These are phyloP conservation scores for Termitomyces sp. DNA, from an alignment of 768 basidiomycete genomes.

Conservation along the genomic window DNA sequence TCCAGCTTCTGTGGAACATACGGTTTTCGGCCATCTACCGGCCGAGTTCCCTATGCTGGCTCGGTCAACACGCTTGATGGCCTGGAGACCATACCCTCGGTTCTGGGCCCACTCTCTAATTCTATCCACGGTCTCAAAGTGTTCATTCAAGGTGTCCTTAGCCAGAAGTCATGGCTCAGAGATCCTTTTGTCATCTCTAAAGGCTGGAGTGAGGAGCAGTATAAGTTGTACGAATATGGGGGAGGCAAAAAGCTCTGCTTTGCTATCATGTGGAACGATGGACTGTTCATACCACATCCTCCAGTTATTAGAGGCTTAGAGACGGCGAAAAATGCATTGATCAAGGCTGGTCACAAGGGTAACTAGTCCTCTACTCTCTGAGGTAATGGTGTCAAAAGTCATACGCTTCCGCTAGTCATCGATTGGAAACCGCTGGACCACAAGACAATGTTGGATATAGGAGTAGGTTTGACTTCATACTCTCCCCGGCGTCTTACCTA, in stretches of 20 bases:
- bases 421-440: slow-evolving; percentile 63
- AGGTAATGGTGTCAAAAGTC: neutral
- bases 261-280: slow-evolving; percentile 65
- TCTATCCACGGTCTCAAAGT: slow-evolving; percentile 55
- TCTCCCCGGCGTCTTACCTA: neutral
- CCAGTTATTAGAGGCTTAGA: slow-evolving; percentile 59
- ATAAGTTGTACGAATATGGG: slow-evolving; percentile 54
- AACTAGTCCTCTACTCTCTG: neutral
- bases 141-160: slow-evolving; percentile 62
- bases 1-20: slow-evolving; percentile 64
- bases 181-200: slow-evolving; percentile 58
- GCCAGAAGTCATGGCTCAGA: slow-evolving; percentile 54
- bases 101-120: slow-evolving; percentile 66
- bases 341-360: slow-evolving; percentile 64
- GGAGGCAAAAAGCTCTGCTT: slow-evolving; percentile 47
- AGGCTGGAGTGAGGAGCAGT: slow-evolving; percentile 56
- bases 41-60: slow-evolving; percentile 67
- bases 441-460: slow-evolving; percentile 31
- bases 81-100: slow-evolving; percentile 64
- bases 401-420: slow-evolving; percentile 40
- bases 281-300: slow-evolving; percentile 52
- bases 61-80: slow-evolving; percentile 63
- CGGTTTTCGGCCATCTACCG: slow-evolving; percentile 62
- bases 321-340: slow-evolving; percentile 47
- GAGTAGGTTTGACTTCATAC: slow-evolving; percentile 26